Evolutionary conservation across 306 rosid genomes (phyloP), one percentile per base, ranked within the genome.

Genomic region (Lupinus albus): DNA sequence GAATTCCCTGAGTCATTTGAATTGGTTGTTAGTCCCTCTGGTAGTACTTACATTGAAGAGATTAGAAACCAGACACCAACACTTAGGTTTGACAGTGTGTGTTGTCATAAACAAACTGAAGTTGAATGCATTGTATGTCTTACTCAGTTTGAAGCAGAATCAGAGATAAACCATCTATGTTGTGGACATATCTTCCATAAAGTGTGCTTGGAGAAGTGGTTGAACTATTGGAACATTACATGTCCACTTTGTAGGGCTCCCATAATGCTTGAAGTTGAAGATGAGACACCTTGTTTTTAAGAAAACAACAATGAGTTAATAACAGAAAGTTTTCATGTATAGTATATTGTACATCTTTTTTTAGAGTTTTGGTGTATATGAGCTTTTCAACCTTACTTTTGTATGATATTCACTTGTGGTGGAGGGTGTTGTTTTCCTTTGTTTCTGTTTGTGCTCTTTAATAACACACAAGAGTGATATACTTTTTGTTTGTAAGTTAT

Each of bases 171-270:
- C 72, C 80, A 76, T 53, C 67, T 93, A 53, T 73, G 86, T 1
- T 93, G 98, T 42, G 98, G 97, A 58, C 98, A 93, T 79, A 57
- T 90, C 71, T 93, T 93, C 50, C 97, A 90, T 68, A 81, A 76
- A 74, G 81, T 67, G 1, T 93, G 98, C 88, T 82, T 93, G 84
- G 91, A 88, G 78, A 88, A 88, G 84, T 93, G 98, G 91, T 21
- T 93, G 86, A 89, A 78, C 49, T 88, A 90, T 68, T 89, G 89
- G 96, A 93, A 90, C 88, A 64, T 88, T 32, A 93, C 98, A 36
- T 93, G 98, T 71, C 98, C 98, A 35, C 95, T 86, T 81, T 93
- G 96, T 76, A 86, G 96, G 85, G 83, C 86, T 68, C 89, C 94
- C 14, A 78, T 93, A 53, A 68, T 88, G 85, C 84, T 87, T 13